These are phyloP conservation scores for Pythium apleroticum DNA, from an alignment of 352 stramenopile species.

Conservation along the genomic window DNA sequence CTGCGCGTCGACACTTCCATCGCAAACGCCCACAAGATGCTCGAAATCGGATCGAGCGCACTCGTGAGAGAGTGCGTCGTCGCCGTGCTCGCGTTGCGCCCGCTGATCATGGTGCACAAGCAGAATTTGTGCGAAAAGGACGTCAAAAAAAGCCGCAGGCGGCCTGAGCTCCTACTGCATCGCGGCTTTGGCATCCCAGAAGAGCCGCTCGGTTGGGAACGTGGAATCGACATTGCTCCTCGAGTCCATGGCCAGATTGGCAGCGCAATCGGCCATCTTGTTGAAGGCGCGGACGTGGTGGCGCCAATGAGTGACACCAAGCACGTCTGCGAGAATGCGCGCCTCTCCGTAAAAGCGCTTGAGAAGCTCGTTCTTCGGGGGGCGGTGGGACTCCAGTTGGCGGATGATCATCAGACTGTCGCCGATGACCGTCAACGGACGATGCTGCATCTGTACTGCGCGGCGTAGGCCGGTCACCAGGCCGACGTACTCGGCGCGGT, in stretches of 20 bases:
- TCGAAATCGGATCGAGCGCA: constrained; percentile 81
- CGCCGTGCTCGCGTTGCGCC: constrained; percentile 64
- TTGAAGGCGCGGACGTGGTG: constrained; percentile 6
- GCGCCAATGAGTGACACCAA: not conserved
- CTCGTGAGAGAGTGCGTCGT: constrained; percentile 76
- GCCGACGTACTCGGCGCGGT: not conserved
- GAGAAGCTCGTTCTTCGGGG: not conserved
- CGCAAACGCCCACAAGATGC: constrained; percentile 76
- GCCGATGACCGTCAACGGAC: not conserved
- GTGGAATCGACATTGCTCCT: not conserved
- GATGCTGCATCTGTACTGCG: not conserved
- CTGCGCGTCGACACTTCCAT: constrained; percentile 89
- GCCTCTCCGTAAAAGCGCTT: not conserved
- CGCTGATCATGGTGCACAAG: constrained; percentile 84
- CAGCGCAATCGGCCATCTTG: constrained; percentile 5
- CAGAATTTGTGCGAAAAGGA: constrained; percentile 85
- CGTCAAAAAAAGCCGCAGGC: constrained; percentile 85
- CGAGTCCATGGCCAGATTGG: constrained; percentile 13
- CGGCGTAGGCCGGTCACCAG: not conserved
- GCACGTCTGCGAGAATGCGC: not conserved
- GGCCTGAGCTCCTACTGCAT: constrained; percentile 89
- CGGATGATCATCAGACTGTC: constrained; percentile 3
- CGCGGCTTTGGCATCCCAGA: constrained; percentile 31
- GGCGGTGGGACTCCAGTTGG: not conserved
- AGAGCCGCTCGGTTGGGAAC: too few relatives aligned